Conservation (phyloP, 2,329 filamentous ascomycete species). For the Colletotrichum filicis region DNA sequence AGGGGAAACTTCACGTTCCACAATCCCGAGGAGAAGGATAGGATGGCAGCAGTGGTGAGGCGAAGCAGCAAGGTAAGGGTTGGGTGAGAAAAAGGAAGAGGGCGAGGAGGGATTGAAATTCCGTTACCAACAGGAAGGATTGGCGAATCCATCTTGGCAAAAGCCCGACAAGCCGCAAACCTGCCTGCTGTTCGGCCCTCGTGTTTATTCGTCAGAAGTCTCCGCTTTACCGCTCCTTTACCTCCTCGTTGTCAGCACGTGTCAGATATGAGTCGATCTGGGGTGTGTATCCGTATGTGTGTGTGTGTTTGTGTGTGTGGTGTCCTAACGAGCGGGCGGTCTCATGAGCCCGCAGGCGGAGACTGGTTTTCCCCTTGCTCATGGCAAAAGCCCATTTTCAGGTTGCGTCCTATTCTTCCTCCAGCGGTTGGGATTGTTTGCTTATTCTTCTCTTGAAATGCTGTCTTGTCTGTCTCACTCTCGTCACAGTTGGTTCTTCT, state of each 20-base stretch:
- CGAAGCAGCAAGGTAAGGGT: not conserved
- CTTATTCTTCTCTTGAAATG: too few species aligned
- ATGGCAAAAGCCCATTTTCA: not conserved
- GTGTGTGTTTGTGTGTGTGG: too few species aligned
- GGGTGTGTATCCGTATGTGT: not conserved
- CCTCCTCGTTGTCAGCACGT: not conserved
- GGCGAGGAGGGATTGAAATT: not conserved
- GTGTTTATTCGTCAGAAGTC: not conserved
- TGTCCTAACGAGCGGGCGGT: not conserved
- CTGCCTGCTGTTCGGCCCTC: not conserved
- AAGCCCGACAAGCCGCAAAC: not conserved
- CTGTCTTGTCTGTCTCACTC: not conserved
- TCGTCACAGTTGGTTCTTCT: not conserved
- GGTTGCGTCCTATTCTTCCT: not conserved
- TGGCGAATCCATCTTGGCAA: not conserved
- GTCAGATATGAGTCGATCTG: not conserved
- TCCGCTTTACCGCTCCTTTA: not conserved
- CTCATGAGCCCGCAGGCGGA: not conserved
- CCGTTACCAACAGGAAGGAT: slow-evolving; percentile 1
- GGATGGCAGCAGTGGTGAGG: not conserved
- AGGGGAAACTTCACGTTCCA: not conserved
- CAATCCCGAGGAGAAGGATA: not conserved
- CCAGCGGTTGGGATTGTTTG: not conserved
- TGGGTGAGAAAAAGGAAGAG: not conserved
- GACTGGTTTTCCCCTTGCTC: not conserved